Evolutionary conservation across 805 yeast genomes (phyloP).

Genomic region (Metschnikowia gelsemii): DNA sequence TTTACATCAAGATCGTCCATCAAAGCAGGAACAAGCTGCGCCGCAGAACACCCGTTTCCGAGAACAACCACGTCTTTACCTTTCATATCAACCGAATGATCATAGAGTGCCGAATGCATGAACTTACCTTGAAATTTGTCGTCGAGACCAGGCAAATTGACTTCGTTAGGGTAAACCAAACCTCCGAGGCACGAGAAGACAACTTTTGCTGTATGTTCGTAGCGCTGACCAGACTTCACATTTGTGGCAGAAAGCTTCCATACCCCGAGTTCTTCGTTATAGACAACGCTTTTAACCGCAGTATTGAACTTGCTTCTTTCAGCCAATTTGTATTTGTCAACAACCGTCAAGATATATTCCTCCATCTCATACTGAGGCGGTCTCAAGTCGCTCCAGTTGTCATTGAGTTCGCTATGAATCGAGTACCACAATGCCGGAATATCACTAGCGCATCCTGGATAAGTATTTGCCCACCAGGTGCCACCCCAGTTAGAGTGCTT

Average conservation of each 20-base stretch:
- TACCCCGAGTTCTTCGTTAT: constrained; percentile 24
- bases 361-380: constrained; percentile 46
- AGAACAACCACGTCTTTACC: constrained; percentile 38
- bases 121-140: constrained; percentile 37
- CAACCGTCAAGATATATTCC: constrained; percentile 38
- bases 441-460: constrained; percentile 47
- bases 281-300: constrained; percentile 22
- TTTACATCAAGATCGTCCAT: constrained; percentile 28
- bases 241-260: constrained; percentile 33
- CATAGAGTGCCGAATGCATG: constrained; percentile 44
- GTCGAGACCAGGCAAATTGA: constrained; percentile 32
- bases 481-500: constrained; percentile 43
- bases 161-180: constrained; percentile 36
- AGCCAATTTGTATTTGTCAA: constrained; percentile 27
- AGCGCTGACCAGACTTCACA: constrained; percentile 30
- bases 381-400: constrained; percentile 37
- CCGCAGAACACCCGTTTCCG: constrained; percentile 46
- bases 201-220: constrained; percentile 30
- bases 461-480: constrained; percentile 47
- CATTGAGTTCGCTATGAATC: constrained; percentile 32
- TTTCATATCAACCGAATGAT: constrained; percentile 33
- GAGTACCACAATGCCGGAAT: constrained; percentile 45
- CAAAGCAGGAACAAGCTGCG: constrained; percentile 40
- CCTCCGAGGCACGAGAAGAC: constrained; percentile 35
- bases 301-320: constrained; percentile 26